Percentiles rank a stretch among this genome's conserved stretches.
These are phyloP conservation scores for Tetrahymena borealis DNA, from an alignment of 73 alveolate species.

Conservation along the genomic window DNA sequence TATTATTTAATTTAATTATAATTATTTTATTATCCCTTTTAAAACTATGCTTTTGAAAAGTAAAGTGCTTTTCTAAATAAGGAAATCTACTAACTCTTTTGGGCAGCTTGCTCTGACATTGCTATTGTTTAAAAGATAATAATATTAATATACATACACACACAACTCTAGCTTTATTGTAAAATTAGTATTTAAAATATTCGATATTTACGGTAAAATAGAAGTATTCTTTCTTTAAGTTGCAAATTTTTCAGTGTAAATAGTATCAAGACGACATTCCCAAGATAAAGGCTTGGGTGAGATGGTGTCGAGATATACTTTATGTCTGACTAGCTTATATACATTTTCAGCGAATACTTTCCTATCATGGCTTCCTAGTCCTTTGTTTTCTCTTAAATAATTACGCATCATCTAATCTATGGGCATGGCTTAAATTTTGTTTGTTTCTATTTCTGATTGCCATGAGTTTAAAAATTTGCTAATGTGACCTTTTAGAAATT, in stretches of 20 bases:
- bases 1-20: not conserved
- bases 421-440: not conserved
- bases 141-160: too few species aligned
- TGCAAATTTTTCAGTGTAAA: not conserved
- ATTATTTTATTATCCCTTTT: not conserved
- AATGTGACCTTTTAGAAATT: not conserved
- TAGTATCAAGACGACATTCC: slow-evolving; percentile 11
- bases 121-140: slow-evolving; percentile 16
- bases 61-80: not conserved
- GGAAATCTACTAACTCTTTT: slow-evolving; percentile 37
- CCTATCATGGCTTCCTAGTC: slow-evolving; percentile 33
- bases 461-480: not conserved
- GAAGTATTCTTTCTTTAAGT: not conserved
- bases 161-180: too few species aligned
- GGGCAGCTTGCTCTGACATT: slow-evolving; percentile 66
- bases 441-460: not conserved
- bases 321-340: slow-evolving; percentile 23
- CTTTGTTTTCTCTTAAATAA: slow-evolving; percentile 23
- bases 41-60: not conserved
- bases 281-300: slow-evolving; percentile 16
- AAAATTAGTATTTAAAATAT: not conserved
- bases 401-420: slow-evolving; percentile 23
- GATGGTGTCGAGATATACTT: slow-evolving; percentile 10
- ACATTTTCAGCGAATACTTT: slow-evolving; percentile 13
- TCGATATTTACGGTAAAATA: not conserved